Evolutionary conservation across 2,329 filamentous ascomycete genomes (phyloP).

Genomic region (Teratosphaeria destructans): DNA sequence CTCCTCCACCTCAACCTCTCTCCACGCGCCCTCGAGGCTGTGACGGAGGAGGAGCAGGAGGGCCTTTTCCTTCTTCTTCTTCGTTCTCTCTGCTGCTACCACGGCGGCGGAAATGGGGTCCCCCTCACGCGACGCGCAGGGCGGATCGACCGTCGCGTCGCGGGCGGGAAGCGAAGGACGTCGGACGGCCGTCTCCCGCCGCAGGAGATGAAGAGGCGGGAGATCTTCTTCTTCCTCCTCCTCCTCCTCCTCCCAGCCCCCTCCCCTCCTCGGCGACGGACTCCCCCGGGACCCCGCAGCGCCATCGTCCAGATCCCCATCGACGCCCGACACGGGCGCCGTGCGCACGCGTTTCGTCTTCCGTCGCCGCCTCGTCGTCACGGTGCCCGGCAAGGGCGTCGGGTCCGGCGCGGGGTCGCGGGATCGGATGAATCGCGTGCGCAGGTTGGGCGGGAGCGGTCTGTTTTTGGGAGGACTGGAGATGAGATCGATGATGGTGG

Average conservation of each 20-base stretch:
- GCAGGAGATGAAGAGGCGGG: background rate
- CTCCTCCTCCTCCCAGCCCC: background rate
- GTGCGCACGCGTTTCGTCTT: slow-evolving; percentile 20
- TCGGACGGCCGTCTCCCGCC: background rate
- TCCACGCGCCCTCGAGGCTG: slow-evolving; percentile 25
- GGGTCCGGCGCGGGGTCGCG: background rate
- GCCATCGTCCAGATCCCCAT: slow-evolving; percentile 1
- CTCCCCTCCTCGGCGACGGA: background rate
- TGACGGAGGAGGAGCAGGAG: slow-evolving; percentile 23
- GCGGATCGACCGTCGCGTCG: too few relatives aligned
- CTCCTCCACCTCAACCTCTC: slow-evolving; percentile 16
- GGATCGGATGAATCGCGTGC: slow-evolving; percentile 6
- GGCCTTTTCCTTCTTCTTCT: slow-evolving; percentile 11
- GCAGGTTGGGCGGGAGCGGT: slow-evolving; percentile 5
- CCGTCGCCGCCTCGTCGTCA: slow-evolving; percentile 21
- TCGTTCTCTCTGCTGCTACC: too few relatives aligned
- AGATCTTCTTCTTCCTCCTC: background rate
- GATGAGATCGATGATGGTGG: slow-evolving; percentile 18
- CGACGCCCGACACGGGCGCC: slow-evolving; percentile 14
- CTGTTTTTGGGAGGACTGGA: slow-evolving; percentile 11
- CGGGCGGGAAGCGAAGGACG: too few relatives aligned
- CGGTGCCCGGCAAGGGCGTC: slow-evolving; percentile 18
- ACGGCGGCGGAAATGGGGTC: too few relatives aligned
- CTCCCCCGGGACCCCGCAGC: background rate
- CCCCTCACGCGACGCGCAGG: too few relatives aligned